Percentiles rank a stretch among this genome's conserved stretches.
phyloP scores from a whole-genome alignment of 2,329 filamentous ascomycete species.

The Talaromyces sp. region DNA sequence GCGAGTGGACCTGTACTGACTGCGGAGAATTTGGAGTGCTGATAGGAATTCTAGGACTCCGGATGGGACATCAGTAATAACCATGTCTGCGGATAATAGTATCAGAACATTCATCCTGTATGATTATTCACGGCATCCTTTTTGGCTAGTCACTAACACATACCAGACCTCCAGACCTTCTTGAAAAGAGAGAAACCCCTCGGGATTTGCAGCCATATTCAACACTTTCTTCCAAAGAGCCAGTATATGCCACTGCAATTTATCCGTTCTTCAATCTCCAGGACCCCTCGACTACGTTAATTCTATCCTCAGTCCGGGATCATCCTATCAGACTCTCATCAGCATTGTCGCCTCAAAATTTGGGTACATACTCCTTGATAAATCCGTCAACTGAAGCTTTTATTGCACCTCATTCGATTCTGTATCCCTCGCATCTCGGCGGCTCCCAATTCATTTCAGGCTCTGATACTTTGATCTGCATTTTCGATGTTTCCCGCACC shows the following conservation, averaged over 20 bases:
- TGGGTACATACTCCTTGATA: constrained; percentile 55
- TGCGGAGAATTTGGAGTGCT: background rate
- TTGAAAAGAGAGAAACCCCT: constrained; percentile 37
- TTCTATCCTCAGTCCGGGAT: constrained; percentile 52
- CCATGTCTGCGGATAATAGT: constrained; percentile 49
- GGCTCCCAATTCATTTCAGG: constrained; percentile 57
- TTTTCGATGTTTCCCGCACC: constrained; percentile 54
- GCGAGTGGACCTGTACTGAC: constrained; percentile 25
- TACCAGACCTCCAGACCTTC: constrained; percentile 46
- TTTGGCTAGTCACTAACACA: background rate
- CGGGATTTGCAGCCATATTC: constrained; percentile 47
- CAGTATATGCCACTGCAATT: constrained; percentile 52
- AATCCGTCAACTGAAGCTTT: constrained; percentile 55
- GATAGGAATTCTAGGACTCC: constrained; percentile 39
- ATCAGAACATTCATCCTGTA: constrained; percentile 55
- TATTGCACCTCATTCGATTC: constrained; percentile 53
- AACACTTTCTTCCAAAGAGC: constrained; percentile 44
- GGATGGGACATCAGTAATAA: constrained; percentile 57
- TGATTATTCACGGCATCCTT: constrained; percentile 18
- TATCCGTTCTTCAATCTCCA: constrained; percentile 55
- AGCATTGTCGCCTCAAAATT: constrained; percentile 46
- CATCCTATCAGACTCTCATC: constrained; percentile 57
- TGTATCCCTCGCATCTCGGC: constrained; percentile 46
- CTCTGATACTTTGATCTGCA: constrained; percentile 50
- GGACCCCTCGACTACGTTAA: constrained; percentile 47